Conservation (phyloP, 2,329 filamentous ascomycete genomes). For the Monosporascus sp. region DNA sequence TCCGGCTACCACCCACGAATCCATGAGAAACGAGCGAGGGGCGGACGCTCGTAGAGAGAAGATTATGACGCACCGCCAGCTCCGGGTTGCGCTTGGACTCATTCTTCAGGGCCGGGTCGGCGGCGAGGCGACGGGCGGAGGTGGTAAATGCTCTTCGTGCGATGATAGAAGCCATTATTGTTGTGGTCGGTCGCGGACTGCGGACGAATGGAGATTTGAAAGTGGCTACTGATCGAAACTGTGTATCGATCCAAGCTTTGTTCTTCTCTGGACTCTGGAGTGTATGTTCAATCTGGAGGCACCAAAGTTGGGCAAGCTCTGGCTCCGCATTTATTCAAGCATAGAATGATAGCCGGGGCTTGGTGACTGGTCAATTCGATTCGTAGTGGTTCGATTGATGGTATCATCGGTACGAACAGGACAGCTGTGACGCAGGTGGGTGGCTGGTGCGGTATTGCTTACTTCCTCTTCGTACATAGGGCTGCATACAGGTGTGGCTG, state of each 20-base stretch:
- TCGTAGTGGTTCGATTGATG: background rate
- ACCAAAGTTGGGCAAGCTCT: background rate
- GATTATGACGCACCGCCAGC: constrained; percentile 37
- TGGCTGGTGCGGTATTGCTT: background rate
- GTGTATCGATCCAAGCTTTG: background rate
- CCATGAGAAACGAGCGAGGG: background rate
- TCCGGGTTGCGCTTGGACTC: constrained; percentile 54
- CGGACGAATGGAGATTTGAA: too few species aligned
- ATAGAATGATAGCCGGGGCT: background rate
- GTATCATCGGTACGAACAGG: background rate
- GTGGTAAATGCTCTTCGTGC: constrained; percentile 53
- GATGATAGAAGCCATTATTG: constrained; percentile 51
- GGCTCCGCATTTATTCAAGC: background rate
- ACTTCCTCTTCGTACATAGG: too few species aligned
- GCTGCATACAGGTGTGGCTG: too few species aligned
- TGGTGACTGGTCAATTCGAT: background rate
- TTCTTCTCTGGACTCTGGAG: background rate
- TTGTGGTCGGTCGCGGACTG: background rate
- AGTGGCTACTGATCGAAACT: too few species aligned
- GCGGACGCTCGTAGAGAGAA: too few species aligned
- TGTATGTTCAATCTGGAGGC: background rate
- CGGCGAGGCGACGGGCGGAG: constrained; percentile 45
- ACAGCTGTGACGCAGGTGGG: background rate
- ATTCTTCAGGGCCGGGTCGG: constrained; percentile 44
- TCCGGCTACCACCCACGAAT: background rate